phyloP scores from a whole-genome alignment of 2,329 filamentous ascomycete genomes.

The Ceratocystis destructans region DNA sequence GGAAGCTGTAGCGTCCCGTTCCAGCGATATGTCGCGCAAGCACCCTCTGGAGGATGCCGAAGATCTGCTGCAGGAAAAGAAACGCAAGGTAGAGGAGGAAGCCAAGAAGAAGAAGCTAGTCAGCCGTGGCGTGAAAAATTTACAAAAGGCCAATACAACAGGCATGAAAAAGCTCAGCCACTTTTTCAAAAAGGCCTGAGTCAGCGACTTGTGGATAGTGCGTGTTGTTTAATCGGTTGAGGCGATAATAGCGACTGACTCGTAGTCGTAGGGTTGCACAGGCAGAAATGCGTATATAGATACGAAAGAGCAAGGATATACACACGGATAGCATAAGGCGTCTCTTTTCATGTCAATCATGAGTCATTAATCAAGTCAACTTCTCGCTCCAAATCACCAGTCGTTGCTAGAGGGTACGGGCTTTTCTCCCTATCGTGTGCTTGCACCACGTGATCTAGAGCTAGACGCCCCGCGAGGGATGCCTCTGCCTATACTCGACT shows the following conservation, averaged over 20 bases:
- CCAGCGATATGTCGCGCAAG: constrained; percentile 59
- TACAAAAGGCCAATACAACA: constrained; percentile 78
- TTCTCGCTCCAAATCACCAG: background rate
- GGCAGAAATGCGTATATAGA: background rate
- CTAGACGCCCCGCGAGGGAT: constrained; percentile 24
- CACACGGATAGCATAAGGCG: background rate
- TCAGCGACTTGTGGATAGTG: background rate
- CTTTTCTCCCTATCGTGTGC: background rate
- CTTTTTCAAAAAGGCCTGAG: constrained; percentile 72
- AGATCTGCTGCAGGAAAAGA: constrained; percentile 59
- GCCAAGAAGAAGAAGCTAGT: constrained; percentile 65
- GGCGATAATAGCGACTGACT: background rate
- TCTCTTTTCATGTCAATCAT: background rate
- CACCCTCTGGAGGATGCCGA: constrained; percentile 51
- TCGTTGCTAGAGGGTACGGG: background rate
- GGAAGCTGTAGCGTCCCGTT: constrained; percentile 56
- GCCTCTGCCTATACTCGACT: constrained; percentile 28
- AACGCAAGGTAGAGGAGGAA: constrained; percentile 73
- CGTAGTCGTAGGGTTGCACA: background rate
- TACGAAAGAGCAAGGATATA: background rate
- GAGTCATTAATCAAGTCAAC: constrained; percentile 4
- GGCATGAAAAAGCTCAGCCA: constrained; percentile 97
- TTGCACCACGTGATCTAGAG: constrained; percentile 12
- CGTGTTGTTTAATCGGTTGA: background rate
- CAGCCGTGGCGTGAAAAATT: constrained; percentile 60